phyloP scores from a whole-genome alignment of 768 basidiomycete species.

The Candolleomyces eurysporus region DNA sequence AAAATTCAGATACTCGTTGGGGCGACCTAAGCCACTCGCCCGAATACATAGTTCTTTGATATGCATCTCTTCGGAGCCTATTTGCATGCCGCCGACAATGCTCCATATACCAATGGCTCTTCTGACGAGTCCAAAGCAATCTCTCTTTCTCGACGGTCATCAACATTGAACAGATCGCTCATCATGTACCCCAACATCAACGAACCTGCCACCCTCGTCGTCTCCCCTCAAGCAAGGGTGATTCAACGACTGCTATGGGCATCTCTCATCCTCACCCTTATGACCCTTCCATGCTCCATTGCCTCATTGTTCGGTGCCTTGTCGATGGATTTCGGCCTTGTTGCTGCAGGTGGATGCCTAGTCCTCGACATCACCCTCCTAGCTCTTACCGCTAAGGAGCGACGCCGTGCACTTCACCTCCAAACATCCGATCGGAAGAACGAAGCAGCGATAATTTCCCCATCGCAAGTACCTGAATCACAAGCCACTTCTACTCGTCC shows the following conservation, averaged over 20 bases:
- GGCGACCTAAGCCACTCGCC: too few species aligned
- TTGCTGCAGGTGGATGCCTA: background rate
- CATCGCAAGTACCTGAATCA: background rate
- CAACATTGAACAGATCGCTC: too few species aligned
- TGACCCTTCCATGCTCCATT: background rate
- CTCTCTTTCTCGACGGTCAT: too few species aligned
- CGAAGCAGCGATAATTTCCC: background rate
- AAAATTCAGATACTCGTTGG: too few species aligned
- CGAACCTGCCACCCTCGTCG: slow-evolving; percentile 11
- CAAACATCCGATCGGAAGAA: too few species aligned
- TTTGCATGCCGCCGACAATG: too few species aligned
- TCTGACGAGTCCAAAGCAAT: too few species aligned
- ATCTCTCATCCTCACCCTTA: background rate
- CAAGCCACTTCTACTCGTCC: background rate
- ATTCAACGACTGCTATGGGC: slow-evolving; percentile 2
- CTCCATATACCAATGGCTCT: too few species aligned
- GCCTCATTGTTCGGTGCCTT: background rate
- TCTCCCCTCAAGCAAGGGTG: slow-evolving; percentile 5
- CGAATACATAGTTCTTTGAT: too few species aligned
- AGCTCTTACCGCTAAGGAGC: background rate
- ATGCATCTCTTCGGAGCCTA: too few species aligned
- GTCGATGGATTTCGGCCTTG: background rate
- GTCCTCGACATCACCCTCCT: background rate
- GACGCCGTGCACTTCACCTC: background rate
- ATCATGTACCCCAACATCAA: background rate